Percentiles rank a stretch among this genome's conserved stretches.
phyloP scores from a whole-genome alignment of 2,329 filamentous ascomycete genomes.

The Emergomyces pasteurianus region DNA sequence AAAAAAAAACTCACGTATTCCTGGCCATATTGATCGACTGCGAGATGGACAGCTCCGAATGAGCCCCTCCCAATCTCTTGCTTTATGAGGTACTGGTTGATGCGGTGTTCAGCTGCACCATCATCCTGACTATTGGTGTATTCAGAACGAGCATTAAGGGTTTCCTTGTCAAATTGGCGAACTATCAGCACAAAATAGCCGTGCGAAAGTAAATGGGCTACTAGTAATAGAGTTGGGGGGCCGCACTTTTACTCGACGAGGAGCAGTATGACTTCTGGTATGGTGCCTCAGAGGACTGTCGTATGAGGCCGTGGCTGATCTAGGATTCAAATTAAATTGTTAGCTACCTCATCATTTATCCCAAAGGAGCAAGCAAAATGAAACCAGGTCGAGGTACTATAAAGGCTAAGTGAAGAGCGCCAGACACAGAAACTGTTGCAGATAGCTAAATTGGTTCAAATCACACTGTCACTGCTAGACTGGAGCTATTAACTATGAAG shows the following conservation, averaged over 20 bases:
- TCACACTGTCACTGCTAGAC: background rate
- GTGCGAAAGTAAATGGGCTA: background rate
- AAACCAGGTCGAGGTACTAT: background rate
- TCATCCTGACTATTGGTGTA: constrained; percentile 78
- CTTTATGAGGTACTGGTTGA: constrained; percentile 91
- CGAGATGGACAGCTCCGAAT: constrained; percentile 85
- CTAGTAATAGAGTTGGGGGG: background rate
- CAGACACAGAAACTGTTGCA: background rate
- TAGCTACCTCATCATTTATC: background rate
- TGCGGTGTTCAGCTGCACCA: constrained; percentile 66
- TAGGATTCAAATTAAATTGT: background rate
- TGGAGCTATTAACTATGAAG: background rate
- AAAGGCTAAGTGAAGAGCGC: background rate
- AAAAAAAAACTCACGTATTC: constrained; percentile 65
- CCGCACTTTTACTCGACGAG: constrained; percentile 50
- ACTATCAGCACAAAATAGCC: background rate
- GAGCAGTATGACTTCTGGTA: constrained; percentile 47
- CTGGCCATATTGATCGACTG: constrained; percentile 75
- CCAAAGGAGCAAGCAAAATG: background rate
- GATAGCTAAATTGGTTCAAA: background rate
- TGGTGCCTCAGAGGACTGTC: constrained; percentile 27
- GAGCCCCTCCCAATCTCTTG: constrained; percentile 96
- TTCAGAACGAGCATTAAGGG: constrained; percentile 75
- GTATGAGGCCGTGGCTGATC: constrained; percentile 7
- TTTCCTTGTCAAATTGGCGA: constrained; percentile 50